Evolutionary conservation across 2,329 filamentous ascomycete species (phyloP).

Genomic region (Neonectria neomacrospora): DNA sequence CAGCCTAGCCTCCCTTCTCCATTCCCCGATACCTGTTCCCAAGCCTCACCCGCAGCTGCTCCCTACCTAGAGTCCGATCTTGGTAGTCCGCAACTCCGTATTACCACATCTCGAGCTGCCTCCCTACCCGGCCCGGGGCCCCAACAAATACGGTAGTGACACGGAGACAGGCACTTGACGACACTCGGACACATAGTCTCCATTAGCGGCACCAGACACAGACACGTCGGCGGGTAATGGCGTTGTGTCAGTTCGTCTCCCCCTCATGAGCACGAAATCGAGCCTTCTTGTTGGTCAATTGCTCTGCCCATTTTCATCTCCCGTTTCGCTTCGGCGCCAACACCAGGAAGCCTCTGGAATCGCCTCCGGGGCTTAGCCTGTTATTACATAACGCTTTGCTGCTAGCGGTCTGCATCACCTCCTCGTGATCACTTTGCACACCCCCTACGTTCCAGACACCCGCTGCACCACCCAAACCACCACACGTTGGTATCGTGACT

Average conservation of each 20-base stretch:
- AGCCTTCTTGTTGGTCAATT: conserved; percentile 26
- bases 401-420: conserved; percentile 38
- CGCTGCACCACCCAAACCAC: conserved; percentile 26
- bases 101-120: background rate
- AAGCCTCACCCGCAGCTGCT: conserved; percentile 1
- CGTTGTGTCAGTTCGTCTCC: background rate
- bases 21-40: background rate
- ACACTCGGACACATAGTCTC: conserved; percentile 14
- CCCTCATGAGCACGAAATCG: background rate
- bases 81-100: conserved; percentile 1
- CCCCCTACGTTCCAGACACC: conserved; percentile 7
- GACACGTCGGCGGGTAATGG: conserved; percentile 1
- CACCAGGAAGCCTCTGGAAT: conserved; percentile 15
- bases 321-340: conserved; percentile 9
- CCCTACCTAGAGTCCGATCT: too few species aligned
- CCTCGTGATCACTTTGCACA: conserved; percentile 26
- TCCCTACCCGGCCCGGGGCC: conserved; percentile 19
- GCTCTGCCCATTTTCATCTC: conserved; percentile 14
- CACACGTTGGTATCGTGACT: conserved; percentile 40
- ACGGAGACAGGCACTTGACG: conserved; percentile 5
- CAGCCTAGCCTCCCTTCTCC: conserved; percentile 13
- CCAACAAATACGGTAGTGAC: conserved; percentile 17
- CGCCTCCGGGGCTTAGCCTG: conserved; percentile 19
- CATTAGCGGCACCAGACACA: conserved; percentile 12
- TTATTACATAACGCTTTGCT: conserved; percentile 42